Evolutionary conservation across 2,329 filamentous ascomycete genomes (phyloP).

Genomic region (Colletotrichum aenigma): DNA sequence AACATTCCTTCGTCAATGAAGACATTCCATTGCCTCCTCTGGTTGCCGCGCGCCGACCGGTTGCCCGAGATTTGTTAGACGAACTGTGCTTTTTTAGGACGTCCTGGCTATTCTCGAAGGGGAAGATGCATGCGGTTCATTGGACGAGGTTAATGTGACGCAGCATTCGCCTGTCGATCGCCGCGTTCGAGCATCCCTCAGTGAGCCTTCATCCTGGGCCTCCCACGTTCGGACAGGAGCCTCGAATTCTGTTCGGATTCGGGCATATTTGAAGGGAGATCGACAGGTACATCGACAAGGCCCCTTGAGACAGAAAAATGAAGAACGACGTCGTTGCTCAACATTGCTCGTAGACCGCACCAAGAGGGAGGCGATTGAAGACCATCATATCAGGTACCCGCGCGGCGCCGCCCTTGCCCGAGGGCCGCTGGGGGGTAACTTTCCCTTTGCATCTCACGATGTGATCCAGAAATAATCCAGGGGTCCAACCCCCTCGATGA

Average conservation of each 20-base stretch:
- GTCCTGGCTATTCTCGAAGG: not conserved
- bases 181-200: conserved; percentile 4
- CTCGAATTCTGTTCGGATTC: not conserved
- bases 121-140: not conserved
- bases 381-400: not conserved
- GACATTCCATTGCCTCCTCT: not conserved
- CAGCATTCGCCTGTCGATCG: conserved; percentile 12
- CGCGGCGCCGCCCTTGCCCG: not conserved
- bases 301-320: not conserved
- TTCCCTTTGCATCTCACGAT: not conserved
- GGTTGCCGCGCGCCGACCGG: conserved; percentile 1
- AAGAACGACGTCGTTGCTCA: not conserved
- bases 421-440: not conserved
- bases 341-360: not conserved
- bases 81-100: not conserved
- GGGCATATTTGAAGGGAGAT: conserved; percentile 5
- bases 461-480: not conserved
- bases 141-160: not conserved
- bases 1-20: conserved; percentile 1
- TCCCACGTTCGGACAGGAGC: not conserved
- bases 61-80: not conserved
- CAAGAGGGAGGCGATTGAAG: not conserved
- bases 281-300: conserved; percentile 12
- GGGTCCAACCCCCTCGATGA: conserved; percentile 11
- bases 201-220: not conserved